These are phyloP conservation scores for Amaranthus hypochondriacus DNA, from an alignment of 148 eudicot species.

Conservation along the genomic window DNA sequence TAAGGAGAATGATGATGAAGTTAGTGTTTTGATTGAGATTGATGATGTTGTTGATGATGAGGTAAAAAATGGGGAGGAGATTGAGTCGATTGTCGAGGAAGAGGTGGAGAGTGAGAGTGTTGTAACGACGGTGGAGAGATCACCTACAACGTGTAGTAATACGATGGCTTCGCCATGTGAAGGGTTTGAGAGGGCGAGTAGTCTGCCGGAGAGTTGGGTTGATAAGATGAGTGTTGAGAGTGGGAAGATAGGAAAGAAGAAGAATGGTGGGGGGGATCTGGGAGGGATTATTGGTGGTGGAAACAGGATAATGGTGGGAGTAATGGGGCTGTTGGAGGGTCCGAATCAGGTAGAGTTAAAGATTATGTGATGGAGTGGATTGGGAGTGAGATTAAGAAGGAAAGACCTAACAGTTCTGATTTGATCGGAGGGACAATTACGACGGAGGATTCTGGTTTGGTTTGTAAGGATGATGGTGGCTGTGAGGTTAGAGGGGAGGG, in stretches of 20 bases:
- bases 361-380: constrained; percentile 99
- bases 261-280: constrained; percentile 48
- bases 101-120: constrained; percentile 48
- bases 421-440: constrained; percentile 33
- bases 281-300: constrained; percentile 94
- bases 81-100: constrained; percentile 63
- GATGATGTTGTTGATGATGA: constrained; percentile 35
- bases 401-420: constrained; percentile 51
- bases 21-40: constrained; percentile 23
- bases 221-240: constrained; percentile 72
- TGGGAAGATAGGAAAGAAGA: constrained; percentile 46
- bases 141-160: constrained; percentile 32
- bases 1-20: constrained; percentile 32
- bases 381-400: constrained; percentile 88
- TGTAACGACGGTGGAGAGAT: constrained; percentile 53
- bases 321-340: constrained; percentile 32
- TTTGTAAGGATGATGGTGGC: constrained; percentile 10
- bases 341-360: constrained; percentile 69
- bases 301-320: constrained; percentile 62
- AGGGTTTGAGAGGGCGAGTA: constrained; percentile 54
- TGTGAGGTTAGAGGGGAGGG: constrained; percentile 22
- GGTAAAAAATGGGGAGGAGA: constrained; percentile 43
- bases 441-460: background rate
- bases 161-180: constrained; percentile 40
- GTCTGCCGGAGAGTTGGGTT: constrained; percentile 55